Conservation (phyloP, 2,329 filamentous ascomycete species). For the Didymella pomorum region DNA sequence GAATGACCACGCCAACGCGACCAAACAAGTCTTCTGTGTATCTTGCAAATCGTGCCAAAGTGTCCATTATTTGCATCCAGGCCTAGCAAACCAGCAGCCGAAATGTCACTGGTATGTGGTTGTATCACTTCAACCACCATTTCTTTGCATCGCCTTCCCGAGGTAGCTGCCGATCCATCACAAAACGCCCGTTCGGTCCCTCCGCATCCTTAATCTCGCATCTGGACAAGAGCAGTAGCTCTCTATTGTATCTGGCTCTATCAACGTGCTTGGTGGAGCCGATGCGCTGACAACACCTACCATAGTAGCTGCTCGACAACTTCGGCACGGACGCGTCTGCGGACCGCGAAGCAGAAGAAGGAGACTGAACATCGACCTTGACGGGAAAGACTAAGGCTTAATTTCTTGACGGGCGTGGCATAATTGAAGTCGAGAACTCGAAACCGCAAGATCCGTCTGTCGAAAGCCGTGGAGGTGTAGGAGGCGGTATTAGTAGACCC, state of each 20-base stretch:
- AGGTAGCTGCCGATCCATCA: slow-evolving; percentile 13
- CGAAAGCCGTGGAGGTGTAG: neutral
- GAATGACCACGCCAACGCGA: no score
- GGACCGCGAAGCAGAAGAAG: no score
- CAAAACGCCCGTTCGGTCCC: slow-evolving; percentile 13
- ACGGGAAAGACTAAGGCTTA: neutral
- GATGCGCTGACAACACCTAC: slow-evolving; percentile 11
- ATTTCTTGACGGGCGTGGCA: no score
- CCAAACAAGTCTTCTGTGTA: no score
- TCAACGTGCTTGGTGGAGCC: neutral
- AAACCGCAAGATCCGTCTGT: neutral
- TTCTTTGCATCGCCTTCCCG: neutral
- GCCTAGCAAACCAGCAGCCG: neutral
- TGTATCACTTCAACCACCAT: slow-evolving; percentile 1
- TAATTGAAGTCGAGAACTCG: no score
- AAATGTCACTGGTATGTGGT: neutral
- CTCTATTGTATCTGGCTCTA: slow-evolving; percentile 12
- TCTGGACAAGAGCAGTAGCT: slow-evolving; percentile 24
- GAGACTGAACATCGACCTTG: neutral
- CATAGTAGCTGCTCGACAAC: slow-evolving; percentile 9
- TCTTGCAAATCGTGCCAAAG: no score
- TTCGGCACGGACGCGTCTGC: neutral
- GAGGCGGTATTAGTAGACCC: neutral
- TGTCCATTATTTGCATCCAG: no score
- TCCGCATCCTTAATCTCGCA: slow-evolving; percentile 21